phyloP scores from a whole-genome alignment of 2,329 filamentous ascomycete species.

The Aureobasidium namibiae region DNA sequence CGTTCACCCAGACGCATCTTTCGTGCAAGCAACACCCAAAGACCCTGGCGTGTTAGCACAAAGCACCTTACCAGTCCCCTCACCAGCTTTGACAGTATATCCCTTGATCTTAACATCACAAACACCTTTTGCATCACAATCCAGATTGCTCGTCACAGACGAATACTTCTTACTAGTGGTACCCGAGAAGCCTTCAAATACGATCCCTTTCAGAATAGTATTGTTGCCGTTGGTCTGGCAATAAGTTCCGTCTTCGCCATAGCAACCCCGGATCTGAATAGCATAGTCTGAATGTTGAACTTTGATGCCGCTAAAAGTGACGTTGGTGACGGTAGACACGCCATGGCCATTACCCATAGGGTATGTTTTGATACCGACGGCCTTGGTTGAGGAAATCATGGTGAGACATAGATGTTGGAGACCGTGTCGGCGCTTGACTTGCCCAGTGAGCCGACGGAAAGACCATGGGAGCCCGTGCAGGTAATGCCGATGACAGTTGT shows the following conservation, averaged over 20 bases:
- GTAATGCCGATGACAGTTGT: conserved; percentile 34
- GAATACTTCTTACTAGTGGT: conserved; percentile 25
- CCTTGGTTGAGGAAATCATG: conserved; percentile 37
- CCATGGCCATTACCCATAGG: conserved; percentile 31
- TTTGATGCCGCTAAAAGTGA: conserved; percentile 33
- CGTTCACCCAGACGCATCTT: conserved; percentile 10
- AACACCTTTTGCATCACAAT: not conserved
- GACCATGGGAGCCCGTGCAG: conserved; percentile 40
- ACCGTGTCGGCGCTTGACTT: conserved; percentile 34
- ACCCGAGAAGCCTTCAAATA: conserved; percentile 32
- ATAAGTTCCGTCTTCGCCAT: conserved; percentile 29
- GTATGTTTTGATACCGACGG: conserved; percentile 41
- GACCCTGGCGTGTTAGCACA: not conserved
- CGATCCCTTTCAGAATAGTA: conserved; percentile 28
- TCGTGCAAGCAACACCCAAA: conserved; percentile 12
- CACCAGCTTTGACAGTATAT: not conserved
- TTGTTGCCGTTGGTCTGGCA: conserved; percentile 29
- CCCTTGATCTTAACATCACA: not conserved
- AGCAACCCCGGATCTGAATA: conserved; percentile 40
- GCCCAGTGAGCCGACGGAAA: conserved; percentile 41
- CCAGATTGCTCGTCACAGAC: not conserved
- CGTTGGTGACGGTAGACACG: conserved; percentile 33
- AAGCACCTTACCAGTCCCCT: not conserved
- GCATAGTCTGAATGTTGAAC: conserved; percentile 35
- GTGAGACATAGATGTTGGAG: conserved; percentile 34